A percentile compares a stretch with the other conserved stretches of the same genome.
phyloP scores from a whole-genome alignment of 1,139 yeast genomes.

The Scheffersomyces lignicola region DNA sequence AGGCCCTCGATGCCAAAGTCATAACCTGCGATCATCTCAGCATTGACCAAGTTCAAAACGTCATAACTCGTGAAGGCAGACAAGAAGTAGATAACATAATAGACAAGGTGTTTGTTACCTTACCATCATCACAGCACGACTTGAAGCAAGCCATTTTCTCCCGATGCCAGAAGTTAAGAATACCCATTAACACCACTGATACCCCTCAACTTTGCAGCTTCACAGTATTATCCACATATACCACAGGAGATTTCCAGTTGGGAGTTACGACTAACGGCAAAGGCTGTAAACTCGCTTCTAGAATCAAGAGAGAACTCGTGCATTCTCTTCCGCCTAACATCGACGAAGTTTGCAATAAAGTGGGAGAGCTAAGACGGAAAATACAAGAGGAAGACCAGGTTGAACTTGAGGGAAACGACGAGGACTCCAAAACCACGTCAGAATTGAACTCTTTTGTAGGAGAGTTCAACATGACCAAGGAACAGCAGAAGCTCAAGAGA shows the following conservation, averaged over 20 bases:
- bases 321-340: constrained; percentile 67
- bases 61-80: constrained; percentile 51
- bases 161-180: constrained; percentile 59
- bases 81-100: constrained; percentile 60
- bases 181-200: constrained; percentile 82
- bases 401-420: constrained; percentile 44
- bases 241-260: constrained; percentile 73
- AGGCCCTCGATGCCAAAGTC: constrained; percentile 23
- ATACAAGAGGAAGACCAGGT: constrained; percentile 56
- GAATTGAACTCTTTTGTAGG: constrained; percentile 61
- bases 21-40: constrained; percentile 35
- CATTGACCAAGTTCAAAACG: constrained; percentile 14
- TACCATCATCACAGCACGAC: constrained; percentile 26
- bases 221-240: constrained; percentile 69
- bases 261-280: constrained; percentile 88
- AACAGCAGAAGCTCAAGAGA: constrained; percentile 57
- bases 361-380: constrained; percentile 62
- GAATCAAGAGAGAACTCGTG: constrained; percentile 75
- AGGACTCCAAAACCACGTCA: constrained; percentile 63
- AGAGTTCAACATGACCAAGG: constrained; percentile 56
- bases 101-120: constrained; percentile 71
- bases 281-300: constrained; percentile 83
- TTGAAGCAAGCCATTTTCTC: constrained; percentile 42
- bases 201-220: constrained; percentile 73
- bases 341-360: constrained; percentile 63